phyloP scores from a whole-genome alignment of 345 rosid species.

The thale cress (Arabidopsis thaliana) region TAIR10.1 NC_003070.9:5598001-5598500 shows the following conservation, averaged over 20 bases:
- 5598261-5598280: constrained; percentile 51
- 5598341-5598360: constrained; percentile 18
- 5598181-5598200: constrained; percentile 48
- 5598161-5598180: constrained; percentile 38
- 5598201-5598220: constrained; percentile 29
- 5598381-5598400: not conserved
- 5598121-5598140: constrained; percentile 44
- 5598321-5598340: constrained; percentile 10
- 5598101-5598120: constrained; percentile 55
- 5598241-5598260: constrained; percentile 48
- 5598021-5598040: constrained; percentile 51
- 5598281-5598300: constrained; percentile 46
- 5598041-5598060: constrained; percentile 51
- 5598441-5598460: constrained; percentile 33
- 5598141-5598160: constrained; percentile 47
- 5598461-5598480: constrained; percentile 43
- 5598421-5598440: constrained; percentile 15
- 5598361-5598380: not conserved
- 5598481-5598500: constrained; percentile 71
- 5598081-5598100: constrained; percentile 55
- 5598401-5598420: not conserved
- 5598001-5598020: constrained; percentile 59
- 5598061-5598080: constrained; percentile 60
- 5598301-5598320: not conserved
- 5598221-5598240: constrained; percentile 41